Evolutionary conservation across 73 alveolate species (phyloP).

Genomic region (Uronychia setigera): DNA sequence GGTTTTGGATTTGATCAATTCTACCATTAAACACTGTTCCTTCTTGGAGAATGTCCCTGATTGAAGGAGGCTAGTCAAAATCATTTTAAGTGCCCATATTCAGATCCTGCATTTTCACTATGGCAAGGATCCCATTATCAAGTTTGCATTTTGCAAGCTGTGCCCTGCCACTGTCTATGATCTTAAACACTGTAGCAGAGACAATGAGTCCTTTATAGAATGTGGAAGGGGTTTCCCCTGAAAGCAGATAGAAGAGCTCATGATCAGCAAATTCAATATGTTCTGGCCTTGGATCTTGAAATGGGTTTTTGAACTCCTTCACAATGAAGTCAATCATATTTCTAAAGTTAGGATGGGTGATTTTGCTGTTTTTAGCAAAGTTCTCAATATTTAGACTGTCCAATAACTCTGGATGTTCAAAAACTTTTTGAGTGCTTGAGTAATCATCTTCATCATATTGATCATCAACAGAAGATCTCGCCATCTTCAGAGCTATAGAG

Average conservation of each 20-base stretch:
- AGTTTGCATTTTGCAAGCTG: constrained; percentile 70
- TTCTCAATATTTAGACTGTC: constrained; percentile 69
- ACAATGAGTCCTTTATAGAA: constrained; percentile 81
- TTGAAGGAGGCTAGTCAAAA: constrained; percentile 13
- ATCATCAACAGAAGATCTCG: constrained; percentile 63
- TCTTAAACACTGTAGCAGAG: constrained; percentile 75
- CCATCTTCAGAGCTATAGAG: constrained; percentile 67
- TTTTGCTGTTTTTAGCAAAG: constrained; percentile 50
- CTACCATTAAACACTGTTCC: constrained; percentile 51
- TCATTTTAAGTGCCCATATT: constrained; percentile 39
- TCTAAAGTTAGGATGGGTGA: constrained; percentile 43
- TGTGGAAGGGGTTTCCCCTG: constrained; percentile 73
- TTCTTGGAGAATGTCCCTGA: constrained; percentile 45
- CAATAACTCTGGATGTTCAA: constrained; percentile 67
- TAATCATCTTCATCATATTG: constrained; percentile 61
- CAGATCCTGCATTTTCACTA: constrained; percentile 62
- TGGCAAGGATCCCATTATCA: constrained; percentile 81
- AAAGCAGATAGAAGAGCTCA: constrained; percentile 77
- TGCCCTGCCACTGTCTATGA: constrained; percentile 59
- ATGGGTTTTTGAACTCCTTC: constrained; percentile 79
- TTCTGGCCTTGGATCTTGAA: constrained; percentile 70
- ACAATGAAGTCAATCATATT: constrained; percentile 64
- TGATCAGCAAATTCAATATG: constrained; percentile 53
- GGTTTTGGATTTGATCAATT: constrained; percentile 24
- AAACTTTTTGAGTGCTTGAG: constrained; percentile 55